phyloP scores from a whole-genome alignment of 768 basidiomycete genomes.

The Naganishia antarctica region DNA sequence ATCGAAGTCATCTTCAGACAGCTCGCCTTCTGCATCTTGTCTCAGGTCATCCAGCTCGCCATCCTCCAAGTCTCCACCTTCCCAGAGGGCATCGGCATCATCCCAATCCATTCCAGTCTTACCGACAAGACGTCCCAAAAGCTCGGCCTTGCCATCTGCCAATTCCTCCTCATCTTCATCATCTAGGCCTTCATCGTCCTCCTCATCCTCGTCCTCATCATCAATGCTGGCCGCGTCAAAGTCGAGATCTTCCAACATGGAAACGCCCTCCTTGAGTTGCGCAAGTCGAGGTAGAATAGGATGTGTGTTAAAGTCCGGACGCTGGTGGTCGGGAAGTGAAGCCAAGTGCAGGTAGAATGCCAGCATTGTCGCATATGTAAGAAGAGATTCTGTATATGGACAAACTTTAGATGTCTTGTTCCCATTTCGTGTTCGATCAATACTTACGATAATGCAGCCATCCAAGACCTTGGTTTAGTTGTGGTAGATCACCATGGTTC shows the following conservation, averaged over 20 bases:
- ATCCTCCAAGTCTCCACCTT: constrained; percentile 37
- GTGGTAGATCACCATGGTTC: constrained; percentile 26
- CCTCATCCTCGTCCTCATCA: constrained; percentile 50
- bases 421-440: background rate
- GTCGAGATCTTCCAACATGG: constrained; percentile 78
- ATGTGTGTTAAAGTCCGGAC: constrained; percentile 58
- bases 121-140: constrained; percentile 24
- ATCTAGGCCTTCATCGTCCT: constrained; percentile 26
- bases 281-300: constrained; percentile 73
- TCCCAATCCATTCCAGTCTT: constrained; percentile 49
- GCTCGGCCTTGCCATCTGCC: constrained; percentile 21
- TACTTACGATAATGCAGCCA: constrained; percentile 76
- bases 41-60: constrained; percentile 41
- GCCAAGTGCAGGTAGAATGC: constrained; percentile 91
- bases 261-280: constrained; percentile 72
- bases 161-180: constrained; percentile 41
- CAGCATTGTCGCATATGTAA: constrained; percentile 83
- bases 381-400: constrained; percentile 65
- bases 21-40: constrained; percentile 32
- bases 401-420: background rate
- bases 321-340: constrained; percentile 60
- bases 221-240: constrained; percentile 53
- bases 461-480: constrained; percentile 41
- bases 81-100: constrained; percentile 38
- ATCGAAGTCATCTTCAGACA: constrained; percentile 42